Conservation (phyloP, 345 rosid species). For the Turritis glabra region DNA sequence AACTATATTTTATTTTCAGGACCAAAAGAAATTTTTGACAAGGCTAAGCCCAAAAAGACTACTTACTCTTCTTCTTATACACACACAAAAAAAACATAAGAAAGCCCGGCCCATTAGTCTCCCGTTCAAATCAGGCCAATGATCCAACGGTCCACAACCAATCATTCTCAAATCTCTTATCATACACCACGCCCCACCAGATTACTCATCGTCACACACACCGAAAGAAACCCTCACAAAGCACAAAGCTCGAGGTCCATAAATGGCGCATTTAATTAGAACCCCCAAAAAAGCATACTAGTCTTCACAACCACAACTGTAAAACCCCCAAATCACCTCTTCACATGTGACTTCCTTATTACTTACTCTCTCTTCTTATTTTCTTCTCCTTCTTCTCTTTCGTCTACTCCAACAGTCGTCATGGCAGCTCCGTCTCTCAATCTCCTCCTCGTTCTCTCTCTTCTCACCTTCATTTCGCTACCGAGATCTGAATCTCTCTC, state of each 20-base stretch:
- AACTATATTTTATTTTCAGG: too few species aligned
- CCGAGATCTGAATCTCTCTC: slow-evolving; percentile 29
- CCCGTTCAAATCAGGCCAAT: not conserved
- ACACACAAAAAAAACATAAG: too few species aligned
- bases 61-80: too few species aligned
- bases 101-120: slow-evolving; percentile 21
- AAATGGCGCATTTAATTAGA: slow-evolving; percentile 45
- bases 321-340: slow-evolving; percentile 48
- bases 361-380: not conserved
- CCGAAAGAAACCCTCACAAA: slow-evolving; percentile 4
- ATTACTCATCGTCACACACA: slow-evolving; percentile 20
- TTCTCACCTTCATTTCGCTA: slow-evolving; percentile 23
- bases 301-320: slow-evolving; percentile 45
- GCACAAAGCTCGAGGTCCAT: slow-evolving; percentile 40
- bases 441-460: slow-evolving; percentile 19
- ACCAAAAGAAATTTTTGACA: too few species aligned
- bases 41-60: too few species aligned
- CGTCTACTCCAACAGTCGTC: not conserved
- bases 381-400: not conserved
- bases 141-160: slow-evolving; percentile 29
- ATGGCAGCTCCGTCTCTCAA: slow-evolving; percentile 24
- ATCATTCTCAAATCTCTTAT: slow-evolving; percentile 14
- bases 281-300: not conserved
- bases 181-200: slow-evolving; percentile 25
- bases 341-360: slow-evolving; percentile 34